Base-by-base conservation (phyloP, 495 filamentous ascomycete genomes). In the Amorphotheca resinae region DNA sequence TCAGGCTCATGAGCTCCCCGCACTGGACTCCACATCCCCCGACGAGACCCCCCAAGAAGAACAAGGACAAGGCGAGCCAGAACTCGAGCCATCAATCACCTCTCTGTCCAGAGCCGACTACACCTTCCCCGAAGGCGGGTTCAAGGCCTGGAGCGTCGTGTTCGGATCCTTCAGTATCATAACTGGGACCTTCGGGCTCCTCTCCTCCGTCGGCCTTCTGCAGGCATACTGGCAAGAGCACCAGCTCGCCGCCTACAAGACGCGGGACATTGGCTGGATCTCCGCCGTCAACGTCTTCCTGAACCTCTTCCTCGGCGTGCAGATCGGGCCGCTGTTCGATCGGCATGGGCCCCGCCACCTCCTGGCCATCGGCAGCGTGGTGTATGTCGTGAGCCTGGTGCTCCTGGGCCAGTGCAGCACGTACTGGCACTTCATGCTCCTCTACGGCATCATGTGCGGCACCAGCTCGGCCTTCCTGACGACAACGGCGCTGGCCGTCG, bases 301-400 rank as follows among this genome's bases (percentile, higher is more conserved):
- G 16, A 73, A 76, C 9, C 68, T 80, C 22, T 78, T 79, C 41
- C 61, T 74, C 6, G 79, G 77, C 5, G 71, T 80, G 5, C 76
- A 80, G 51, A 69, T 78, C 31, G 79, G 79, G 2, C 77, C 79
- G n/a, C 49, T 83, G 3, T 83, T 83, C 42, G 79, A 83, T 51
- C 64, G 66, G 2, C 68, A 74, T 42, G 49, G 46, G 15, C 50
- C 48, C 1, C 37, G 46, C 15, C 38, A 38, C 30, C 32, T 56
- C n/a, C 25, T 44, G 3, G 6, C 38, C 12, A 28, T 9, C 3
- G 39, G 38, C 11, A 49, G 41, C 11, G 22, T 54, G 2, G 25
- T 41, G 8, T 55, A 53, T 28, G 44, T 51, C 3, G 41, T 23
- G 12, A 45, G 32, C 30, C 40, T 50, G 18, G 38, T 42, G n/a